phyloP scores from a whole-genome alignment of 495 filamentous ascomycete genomes.

The Xylaria intraflava region DNA sequence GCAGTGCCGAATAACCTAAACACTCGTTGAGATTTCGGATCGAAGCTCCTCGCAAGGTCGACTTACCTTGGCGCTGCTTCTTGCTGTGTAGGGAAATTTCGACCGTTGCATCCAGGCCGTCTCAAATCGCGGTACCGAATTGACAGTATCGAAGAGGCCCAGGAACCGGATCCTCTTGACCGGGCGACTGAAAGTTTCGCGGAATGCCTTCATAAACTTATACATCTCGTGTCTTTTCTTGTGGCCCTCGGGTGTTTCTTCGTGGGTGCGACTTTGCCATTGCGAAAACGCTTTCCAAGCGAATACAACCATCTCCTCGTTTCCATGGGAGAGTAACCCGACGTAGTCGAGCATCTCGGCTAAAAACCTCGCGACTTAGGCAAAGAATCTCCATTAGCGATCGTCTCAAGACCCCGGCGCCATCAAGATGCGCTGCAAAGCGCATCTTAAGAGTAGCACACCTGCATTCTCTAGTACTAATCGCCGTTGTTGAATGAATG shows the following conservation, averaged over 20 bases:
- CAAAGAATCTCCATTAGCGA: background rate
- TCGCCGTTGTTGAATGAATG: background rate
- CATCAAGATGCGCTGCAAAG: background rate
- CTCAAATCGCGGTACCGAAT: constrained; percentile 77
- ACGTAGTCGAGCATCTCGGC: constrained; percentile 84
- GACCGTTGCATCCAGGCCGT: constrained; percentile 77
- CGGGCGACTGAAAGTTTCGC: constrained; percentile 76
- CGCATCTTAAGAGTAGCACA: no score
- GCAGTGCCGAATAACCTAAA: constrained; percentile 56
- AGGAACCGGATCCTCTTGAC: constrained; percentile 66
- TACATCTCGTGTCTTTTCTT: constrained; percentile 55
- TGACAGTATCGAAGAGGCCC: constrained; percentile 71
- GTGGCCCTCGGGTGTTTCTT: constrained; percentile 50
- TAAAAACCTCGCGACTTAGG: constrained; percentile 67
- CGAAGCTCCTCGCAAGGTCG: constrained; percentile 41
- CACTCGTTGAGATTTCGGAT: constrained; percentile 37
- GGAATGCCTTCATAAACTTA: constrained; percentile 72
- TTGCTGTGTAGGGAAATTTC: constrained; percentile 77
- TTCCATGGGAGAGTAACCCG: constrained; percentile 72
- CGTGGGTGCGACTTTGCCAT: constrained; percentile 66
- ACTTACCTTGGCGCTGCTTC: constrained; percentile 58
- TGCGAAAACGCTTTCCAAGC: constrained; percentile 85
- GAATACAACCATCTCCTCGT: constrained; percentile 79
- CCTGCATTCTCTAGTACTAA: background rate
- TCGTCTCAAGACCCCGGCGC: background rate